These are phyloP conservation scores for Penicillium subrubescens DNA, from an alignment of 495 filamentous ascomycete species.

Conservation along the genomic window DNA sequence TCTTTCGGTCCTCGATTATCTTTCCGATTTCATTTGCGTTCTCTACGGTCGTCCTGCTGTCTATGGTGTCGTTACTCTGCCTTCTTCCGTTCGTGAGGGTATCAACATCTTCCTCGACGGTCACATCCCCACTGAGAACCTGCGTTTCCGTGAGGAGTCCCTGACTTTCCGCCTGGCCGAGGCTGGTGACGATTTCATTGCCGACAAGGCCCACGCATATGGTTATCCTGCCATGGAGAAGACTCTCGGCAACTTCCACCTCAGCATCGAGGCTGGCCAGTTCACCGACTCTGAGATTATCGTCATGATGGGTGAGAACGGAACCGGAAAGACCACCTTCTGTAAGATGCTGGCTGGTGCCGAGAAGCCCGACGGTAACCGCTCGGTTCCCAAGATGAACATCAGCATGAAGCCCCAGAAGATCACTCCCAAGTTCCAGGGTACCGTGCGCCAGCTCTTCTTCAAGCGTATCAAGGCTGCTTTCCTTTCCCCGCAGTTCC, in stretches of 20 bases:
- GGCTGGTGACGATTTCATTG: constrained; percentile 85
- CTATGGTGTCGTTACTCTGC: constrained; percentile 97
- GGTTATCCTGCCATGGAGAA: constrained; percentile 89
- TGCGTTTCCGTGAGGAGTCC: constrained; percentile 96
- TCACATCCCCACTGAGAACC: constrained; percentile 95
- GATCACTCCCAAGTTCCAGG: constrained; percentile 96
- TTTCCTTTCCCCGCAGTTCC: constrained; percentile 95
- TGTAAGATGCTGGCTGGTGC: constrained; percentile 93
- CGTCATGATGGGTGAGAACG: constrained; percentile 99
- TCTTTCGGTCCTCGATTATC: constrained; percentile 94
- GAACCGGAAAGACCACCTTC: constrained; percentile 96
- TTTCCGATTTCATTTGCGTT: constrained; percentile 97
- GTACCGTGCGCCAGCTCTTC: constrained; percentile 92
- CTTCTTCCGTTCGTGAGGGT: constrained; percentile 93
- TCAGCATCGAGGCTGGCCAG: constrained; percentile 74
- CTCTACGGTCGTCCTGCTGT: constrained; percentile 93
- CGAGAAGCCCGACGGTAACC: constrained; percentile 78
- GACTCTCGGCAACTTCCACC: constrained; percentile 86
- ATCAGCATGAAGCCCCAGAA: constrained; percentile 99
- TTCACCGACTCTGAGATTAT: constrained; percentile 99
- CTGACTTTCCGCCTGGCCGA: constrained; percentile 96
- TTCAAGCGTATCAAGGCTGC: constrained; percentile 97
- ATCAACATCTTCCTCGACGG: constrained; percentile 99
- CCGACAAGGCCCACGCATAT: constrained; percentile 83
- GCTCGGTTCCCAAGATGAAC: constrained; percentile 85